Base-by-base conservation (phyloP, 441 rosid genomes). In the Croton setiger region DNA sequence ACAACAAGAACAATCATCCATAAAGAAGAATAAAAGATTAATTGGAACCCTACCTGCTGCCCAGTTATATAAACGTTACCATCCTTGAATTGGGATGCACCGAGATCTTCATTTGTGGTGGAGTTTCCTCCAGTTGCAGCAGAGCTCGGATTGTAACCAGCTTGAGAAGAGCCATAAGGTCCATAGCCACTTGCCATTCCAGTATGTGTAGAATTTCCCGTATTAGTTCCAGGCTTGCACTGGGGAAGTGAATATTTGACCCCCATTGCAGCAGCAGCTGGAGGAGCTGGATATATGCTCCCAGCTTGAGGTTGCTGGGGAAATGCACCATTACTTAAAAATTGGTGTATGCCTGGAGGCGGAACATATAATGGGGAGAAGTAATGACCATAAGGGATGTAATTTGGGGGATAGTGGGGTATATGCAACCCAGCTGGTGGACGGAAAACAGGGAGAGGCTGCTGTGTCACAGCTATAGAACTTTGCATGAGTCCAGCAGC, bases 261-360 rank as follows among this genome's bases (percentile, higher is more conserved):
- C 53, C 93, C 96, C 17, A 85, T 52, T 17, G 87, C 79, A 80
- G 89, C 80, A 33, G 86, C 88, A 70, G 88, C 74, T 67, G 89
- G 92, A 78, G 92, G 87, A 58, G 90, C 75, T 70, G 93, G 93
- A 80, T 88, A 93, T n/a, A 86, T 78, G 68, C 80, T 72, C 57
- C 93, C 91, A 72, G 84, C 84, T 76, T 86, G 97, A 75, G 93
- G 93, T 71, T 87, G 98, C 78, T 88, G 97, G 63, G 88, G 85
- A 69, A 89, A 89, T 69, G 87, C 85, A 68, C 97, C 91, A 60
- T 86, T 93, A 78, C 83, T 81, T 67, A 91, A 72, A 79, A 82
- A 86, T 70, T 91, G 98, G 75, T 92, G 96, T 70, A 88, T 79
- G 60, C 93, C 76, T 11, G 88, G 87, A 67, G 92, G 90, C 67